Evolutionary conservation across 1,284 basidiomycete genomes (phyloP).

Genomic region (Ustilago lituana): DNA sequence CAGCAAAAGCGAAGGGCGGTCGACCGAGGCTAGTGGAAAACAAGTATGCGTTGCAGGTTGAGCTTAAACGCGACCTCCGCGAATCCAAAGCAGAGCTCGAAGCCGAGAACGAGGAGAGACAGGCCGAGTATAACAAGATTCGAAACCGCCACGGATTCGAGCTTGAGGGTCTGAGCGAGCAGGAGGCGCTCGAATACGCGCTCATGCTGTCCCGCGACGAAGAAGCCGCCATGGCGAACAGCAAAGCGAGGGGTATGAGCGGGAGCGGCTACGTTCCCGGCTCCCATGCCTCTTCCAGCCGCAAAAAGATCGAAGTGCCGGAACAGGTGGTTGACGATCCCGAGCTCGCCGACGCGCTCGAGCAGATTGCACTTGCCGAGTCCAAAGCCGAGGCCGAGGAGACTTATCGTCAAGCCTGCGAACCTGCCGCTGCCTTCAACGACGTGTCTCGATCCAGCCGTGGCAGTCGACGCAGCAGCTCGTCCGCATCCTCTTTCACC

Average conservation of each 20-base stretch:
- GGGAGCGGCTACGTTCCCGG: slow-evolving; percentile 29
- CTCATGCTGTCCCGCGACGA: slow-evolving; percentile 87
- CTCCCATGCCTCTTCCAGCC: slow-evolving; percentile 19
- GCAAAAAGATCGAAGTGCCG: slow-evolving; percentile 21
- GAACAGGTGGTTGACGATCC: slow-evolving; percentile 36
- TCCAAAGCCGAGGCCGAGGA: slow-evolving; percentile 32
- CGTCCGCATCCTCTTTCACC: slow-evolving; percentile 1
- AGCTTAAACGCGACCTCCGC: slow-evolving; percentile 59
- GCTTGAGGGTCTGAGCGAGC: slow-evolving; percentile 78
- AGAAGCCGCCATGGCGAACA: slow-evolving; percentile 68
- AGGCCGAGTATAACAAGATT: slow-evolving; percentile 72
- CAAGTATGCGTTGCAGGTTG: slow-evolving; percentile 51
- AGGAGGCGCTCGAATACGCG: slow-evolving; percentile 81
- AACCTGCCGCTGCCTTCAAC: slow-evolving; percentile 21
- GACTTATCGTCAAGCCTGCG: slow-evolving; percentile 3
- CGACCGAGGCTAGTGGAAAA: slow-evolving; percentile 24
- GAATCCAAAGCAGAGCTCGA: slow-evolving; percentile 68
- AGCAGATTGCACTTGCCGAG: slow-evolving; percentile 55
- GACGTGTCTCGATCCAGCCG: neutral
- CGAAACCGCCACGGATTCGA: slow-evolving; percentile 66
- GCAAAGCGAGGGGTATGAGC: slow-evolving; percentile 17
- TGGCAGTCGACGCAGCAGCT: slow-evolving; percentile 9
- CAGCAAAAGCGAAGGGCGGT: slow-evolving; percentile 21
- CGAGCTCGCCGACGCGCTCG: slow-evolving; percentile 51
- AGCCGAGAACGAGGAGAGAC: slow-evolving; percentile 74